Evolutionary conservation across 257 asterid species (phyloP).

Genomic region (Agastache rugosa): DNA sequence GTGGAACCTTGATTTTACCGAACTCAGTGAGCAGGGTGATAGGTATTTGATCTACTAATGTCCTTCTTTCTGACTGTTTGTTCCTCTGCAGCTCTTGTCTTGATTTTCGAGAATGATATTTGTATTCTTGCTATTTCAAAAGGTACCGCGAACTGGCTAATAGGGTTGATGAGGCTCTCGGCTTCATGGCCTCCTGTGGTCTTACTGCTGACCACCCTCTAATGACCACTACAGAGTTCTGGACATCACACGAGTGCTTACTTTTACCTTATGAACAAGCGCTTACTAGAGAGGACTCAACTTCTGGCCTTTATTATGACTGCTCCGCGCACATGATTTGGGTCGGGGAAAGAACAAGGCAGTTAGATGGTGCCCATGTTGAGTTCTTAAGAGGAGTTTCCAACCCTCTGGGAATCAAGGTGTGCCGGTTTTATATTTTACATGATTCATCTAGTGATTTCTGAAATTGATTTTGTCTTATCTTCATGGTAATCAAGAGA

Average conservation of each 20-base stretch:
- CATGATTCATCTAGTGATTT: neutral
- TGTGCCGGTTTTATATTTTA: constrained; percentile 13
- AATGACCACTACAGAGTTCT: constrained; percentile 78
- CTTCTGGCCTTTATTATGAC: constrained; percentile 74
- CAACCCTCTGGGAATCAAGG: constrained; percentile 86
- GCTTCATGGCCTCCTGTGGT: constrained; percentile 80
- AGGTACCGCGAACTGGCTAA: constrained; percentile 78
- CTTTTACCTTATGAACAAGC: constrained; percentile 80
- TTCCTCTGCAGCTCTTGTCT: neutral
- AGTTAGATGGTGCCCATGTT: constrained; percentile 75
- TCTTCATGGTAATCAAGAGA: neutral
- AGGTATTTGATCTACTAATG: constrained; percentile 45
- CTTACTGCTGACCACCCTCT: constrained; percentile 65
- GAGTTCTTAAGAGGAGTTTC: constrained; percentile 76
- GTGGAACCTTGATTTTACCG: constrained; percentile 85
- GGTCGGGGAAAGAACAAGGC: constrained; percentile 88
- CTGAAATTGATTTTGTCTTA: neutral
- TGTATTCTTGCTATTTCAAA: constrained; percentile 23
- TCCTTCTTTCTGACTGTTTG: neutral
- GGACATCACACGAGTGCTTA: constrained; percentile 80
- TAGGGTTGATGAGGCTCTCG: constrained; percentile 82
- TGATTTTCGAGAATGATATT: neutral
- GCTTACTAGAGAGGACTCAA: constrained; percentile 77
- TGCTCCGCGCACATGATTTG: constrained; percentile 86
- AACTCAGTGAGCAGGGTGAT: constrained; percentile 79